Evolutionary conservation across 1,284 basidiomycete genomes (phyloP).

Genomic region (Melanopsichium pennsylvanicum): DNA sequence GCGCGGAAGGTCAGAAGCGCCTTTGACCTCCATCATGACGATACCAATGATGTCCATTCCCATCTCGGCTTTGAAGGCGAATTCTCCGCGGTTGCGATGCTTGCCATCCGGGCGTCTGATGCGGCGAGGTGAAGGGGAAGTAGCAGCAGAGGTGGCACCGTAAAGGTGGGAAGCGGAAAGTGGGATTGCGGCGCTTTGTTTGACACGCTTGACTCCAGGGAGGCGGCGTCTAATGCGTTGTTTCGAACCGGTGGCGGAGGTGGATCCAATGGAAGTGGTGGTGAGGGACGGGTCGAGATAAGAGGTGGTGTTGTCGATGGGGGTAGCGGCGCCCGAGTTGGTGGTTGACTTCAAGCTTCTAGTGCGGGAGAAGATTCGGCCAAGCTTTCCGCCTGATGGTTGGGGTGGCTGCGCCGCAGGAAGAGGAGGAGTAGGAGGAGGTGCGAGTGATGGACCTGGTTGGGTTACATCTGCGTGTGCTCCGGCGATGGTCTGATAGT

Average conservation of each 20-base stretch:
- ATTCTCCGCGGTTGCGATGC: constrained; percentile 68
- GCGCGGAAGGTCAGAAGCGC: constrained; percentile 82
- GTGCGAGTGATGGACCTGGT: constrained; percentile 12
- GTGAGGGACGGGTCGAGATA: constrained; percentile 16
- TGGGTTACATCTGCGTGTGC: too few relatives aligned
- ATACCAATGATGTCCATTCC: constrained; percentile 86
- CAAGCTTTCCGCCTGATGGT: constrained; percentile 12
- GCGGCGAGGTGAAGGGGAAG: constrained; percentile 3
- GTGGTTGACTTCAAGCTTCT: constrained; percentile 20
- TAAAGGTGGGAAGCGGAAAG: constrained; percentile 2
- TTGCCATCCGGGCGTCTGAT: constrained; percentile 3
- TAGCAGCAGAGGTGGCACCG: background rate
- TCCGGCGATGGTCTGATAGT: constrained; percentile 43
- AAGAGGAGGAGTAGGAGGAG: too few relatives aligned
- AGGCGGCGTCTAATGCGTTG: constrained; percentile 22
- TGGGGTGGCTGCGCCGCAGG: too few relatives aligned
- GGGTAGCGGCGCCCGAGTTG: constrained; percentile 27
- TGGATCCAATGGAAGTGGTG: constrained; percentile 13
- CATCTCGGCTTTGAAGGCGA: constrained; percentile 71
- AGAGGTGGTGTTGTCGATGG: constrained; percentile 17
- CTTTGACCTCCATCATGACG: constrained; percentile 79
- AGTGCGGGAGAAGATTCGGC: constrained; percentile 34
- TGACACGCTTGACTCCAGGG: constrained; percentile 30
- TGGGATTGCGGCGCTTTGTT: constrained; percentile 1
- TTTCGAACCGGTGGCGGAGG: constrained; percentile 3